phyloP scores from a whole-genome alignment of 257 asterid species.

The Gentiana straminea region DNA sequence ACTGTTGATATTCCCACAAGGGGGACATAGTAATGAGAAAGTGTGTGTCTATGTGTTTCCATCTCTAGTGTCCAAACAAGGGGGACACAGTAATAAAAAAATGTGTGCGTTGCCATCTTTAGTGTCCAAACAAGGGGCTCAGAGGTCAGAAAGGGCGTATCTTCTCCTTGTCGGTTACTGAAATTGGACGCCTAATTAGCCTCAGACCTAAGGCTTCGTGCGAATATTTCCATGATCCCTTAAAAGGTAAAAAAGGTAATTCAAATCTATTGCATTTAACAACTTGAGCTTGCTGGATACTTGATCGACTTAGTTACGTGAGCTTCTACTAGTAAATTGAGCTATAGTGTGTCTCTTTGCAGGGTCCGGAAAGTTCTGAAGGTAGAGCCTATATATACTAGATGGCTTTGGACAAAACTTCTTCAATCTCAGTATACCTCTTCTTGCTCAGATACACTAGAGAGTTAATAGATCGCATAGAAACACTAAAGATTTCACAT shows the following conservation, averaged over 20 bases:
- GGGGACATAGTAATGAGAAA: too few species aligned
- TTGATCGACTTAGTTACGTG: too few species aligned
- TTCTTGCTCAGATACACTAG: constrained; percentile 7
- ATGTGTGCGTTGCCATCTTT: too few species aligned
- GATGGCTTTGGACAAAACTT: constrained; percentile 93
- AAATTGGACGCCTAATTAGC: constrained; percentile 69
- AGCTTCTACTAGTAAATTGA: not conserved
- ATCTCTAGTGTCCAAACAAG: too few species aligned
- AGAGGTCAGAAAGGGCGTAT: too few species aligned
- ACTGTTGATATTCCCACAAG: too few species aligned
- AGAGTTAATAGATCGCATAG: not conserved
- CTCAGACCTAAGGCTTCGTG: constrained; percentile 74
- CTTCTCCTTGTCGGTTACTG: constrained; percentile 73
- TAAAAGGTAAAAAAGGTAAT: constrained; percentile 65
- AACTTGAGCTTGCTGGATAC: too few species aligned
- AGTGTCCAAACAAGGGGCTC: too few species aligned
- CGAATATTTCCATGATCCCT: constrained; percentile 91
- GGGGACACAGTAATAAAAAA: too few species aligned
- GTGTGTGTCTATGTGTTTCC: too few species aligned
- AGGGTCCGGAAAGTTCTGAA: constrained; percentile 86
- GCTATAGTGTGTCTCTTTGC: constrained; percentile 11
- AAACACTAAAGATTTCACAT: not conserved
- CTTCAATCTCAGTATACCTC: constrained; percentile 66
- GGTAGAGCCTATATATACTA: constrained; percentile 79
- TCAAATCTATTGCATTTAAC: too few species aligned